Base-by-base conservation (phyloP, 257 asterid species). In the Fraxinus excelsior region DNA sequence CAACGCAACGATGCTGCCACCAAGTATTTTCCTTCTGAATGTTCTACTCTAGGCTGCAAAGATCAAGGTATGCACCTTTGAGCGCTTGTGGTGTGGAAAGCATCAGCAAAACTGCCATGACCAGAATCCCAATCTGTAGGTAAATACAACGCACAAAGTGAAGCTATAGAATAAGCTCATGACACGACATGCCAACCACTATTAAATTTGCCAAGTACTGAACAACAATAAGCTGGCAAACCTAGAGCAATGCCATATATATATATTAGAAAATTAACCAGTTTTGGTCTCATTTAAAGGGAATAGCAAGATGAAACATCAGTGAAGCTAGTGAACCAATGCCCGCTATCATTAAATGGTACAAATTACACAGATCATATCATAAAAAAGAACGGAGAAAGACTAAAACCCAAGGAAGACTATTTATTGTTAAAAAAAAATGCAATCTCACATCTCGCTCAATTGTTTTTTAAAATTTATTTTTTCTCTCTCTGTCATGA, bases 71-170 rank as follows among this genome's bases (percentile, higher is more conserved):
- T 11, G 35, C 80, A 95, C 99, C 97, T 92, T 71, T 88, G 98
- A 68, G 74, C 51, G 80, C 84, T 88, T 74, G 94, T 95, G 1
- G 88, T 56, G 53, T 72, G 82, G 80, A 88, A 87, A 64, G 88
- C 83, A 82, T 91, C 98, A 73, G 83, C 80, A 78, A 85, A 85
- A 69, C 87, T 90, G 81, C 90, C 97, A 68, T 92, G 96, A 46
- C 89, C 94, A 51, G 95, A 86, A 76, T 89, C 98, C 98, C 97
- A 92, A 74, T 92, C 99, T 95, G 86, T 83, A 81, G 66, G n/a
- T 6, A 74, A 65, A 35, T 65, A 28, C 3, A 73, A 56, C 11
- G 69, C 31, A 62, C 42, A 60, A 73, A 76, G 72, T 42, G 53
- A 28, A 71, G 46, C 64, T 34, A 65, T 6, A 67, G 49, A 35